phyloP scores from a whole-genome alignment of 176 grass and related monocot genomes.

The Elymus sibiricus region DNA sequence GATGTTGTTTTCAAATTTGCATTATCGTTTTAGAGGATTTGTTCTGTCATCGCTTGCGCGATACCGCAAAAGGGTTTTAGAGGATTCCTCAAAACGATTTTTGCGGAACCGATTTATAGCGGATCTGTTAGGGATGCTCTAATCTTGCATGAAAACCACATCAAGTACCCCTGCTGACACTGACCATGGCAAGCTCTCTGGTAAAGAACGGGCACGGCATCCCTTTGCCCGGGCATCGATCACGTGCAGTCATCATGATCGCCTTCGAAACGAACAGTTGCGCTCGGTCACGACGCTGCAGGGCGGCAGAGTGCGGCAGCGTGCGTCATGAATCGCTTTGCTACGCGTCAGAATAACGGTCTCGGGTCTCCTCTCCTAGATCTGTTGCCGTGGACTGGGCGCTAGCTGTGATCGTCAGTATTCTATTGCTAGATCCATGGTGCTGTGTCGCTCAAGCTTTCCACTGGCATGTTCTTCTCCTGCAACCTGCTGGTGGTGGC shows the following conservation, averaged over 20 bases:
- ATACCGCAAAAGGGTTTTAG: too few relatives aligned
- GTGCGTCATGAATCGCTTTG: background rate
- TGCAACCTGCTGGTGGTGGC: background rate
- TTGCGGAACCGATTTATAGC: too few relatives aligned
- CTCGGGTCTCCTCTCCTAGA: background rate
- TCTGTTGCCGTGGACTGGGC: background rate
- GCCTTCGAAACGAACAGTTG: background rate
- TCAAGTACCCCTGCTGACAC: background rate
- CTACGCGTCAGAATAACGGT: conserved; percentile 29
- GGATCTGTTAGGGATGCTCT: too few relatives aligned
- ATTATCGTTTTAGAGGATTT: too few relatives aligned
- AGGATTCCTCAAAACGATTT: too few relatives aligned
- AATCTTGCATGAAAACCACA: background rate
- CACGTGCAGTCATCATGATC: background rate
- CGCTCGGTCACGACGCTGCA: background rate
- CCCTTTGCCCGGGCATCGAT: background rate
- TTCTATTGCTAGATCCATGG: background rate
- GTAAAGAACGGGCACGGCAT: background rate
- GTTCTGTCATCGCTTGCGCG: too few relatives aligned
- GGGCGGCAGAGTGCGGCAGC: background rate
- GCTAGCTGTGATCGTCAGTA: background rate
- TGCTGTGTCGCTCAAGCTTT: conserved; percentile 38
- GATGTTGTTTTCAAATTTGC: too few relatives aligned
- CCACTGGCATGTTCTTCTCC: conserved; percentile 22
- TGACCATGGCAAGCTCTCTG: background rate